These are phyloP conservation scores for Reticulascus tulasneorum DNA, from an alignment of 2,329 filamentous ascomycete species.

Conservation along the genomic window DNA sequence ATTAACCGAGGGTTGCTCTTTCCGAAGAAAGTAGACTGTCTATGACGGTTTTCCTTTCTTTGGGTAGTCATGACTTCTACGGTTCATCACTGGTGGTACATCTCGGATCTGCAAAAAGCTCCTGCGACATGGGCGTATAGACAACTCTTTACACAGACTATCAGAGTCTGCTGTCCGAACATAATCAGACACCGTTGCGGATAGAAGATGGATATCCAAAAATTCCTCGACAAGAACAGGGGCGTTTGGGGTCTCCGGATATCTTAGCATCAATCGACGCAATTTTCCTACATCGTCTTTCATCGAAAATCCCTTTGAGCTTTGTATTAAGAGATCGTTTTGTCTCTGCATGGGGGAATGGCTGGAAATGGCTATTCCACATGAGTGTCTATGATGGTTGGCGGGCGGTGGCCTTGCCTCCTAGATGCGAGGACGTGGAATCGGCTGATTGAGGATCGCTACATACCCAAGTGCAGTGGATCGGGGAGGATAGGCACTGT, in stretches of 20 bases:
- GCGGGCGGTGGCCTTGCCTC: constrained; percentile 27
- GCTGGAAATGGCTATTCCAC: constrained; percentile 56
- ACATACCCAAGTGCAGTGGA: constrained; percentile 53
- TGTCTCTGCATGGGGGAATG: constrained; percentile 48
- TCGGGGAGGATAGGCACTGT: constrained; percentile 44
- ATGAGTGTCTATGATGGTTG: constrained; percentile 54
- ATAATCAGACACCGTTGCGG: constrained; percentile 51
- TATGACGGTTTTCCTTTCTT: constrained; percentile 42
- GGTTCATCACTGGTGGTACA: constrained; percentile 48
- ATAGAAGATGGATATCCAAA: constrained; percentile 68
- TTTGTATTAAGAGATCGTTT: constrained; percentile 7
- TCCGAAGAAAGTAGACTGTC: constrained; percentile 95
- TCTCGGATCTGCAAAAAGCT: constrained; percentile 57
- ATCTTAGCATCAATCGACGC: constrained; percentile 61
- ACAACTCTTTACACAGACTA: constrained; percentile 33
- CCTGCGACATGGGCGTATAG: constrained; percentile 47
- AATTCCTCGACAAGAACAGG: constrained; percentile 54
- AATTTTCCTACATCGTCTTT: constrained; percentile 19
- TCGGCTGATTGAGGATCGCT: constrained; percentile 59
- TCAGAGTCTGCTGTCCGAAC: constrained; percentile 35
- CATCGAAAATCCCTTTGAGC: constrained; percentile 10
- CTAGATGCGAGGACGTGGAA: constrained; percentile 58
- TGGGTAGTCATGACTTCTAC: constrained; percentile 46
- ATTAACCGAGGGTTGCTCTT: constrained; percentile 99
- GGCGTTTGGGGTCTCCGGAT: constrained; percentile 77